These are phyloP conservation scores for Botryotinia calthae DNA, from an alignment of 2,329 filamentous ascomycete species.

Conservation along the genomic window DNA sequence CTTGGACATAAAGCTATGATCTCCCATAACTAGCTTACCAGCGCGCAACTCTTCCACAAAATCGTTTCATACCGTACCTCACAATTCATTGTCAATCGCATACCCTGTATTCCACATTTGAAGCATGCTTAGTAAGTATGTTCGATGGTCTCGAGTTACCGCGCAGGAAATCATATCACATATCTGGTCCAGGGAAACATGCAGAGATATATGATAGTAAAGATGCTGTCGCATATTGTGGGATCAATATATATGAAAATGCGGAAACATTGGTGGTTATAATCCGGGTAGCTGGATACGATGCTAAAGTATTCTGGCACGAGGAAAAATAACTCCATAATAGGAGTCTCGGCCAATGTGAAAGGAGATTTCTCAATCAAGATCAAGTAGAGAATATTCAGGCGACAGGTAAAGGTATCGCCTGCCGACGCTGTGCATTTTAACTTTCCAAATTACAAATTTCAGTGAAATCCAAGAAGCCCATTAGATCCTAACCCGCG, in stretches of 20 bases:
- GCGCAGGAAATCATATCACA: neutral
- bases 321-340: neutral
- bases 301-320: neutral
- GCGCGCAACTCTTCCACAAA: neutral
- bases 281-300: neutral
- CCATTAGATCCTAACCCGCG: rapidly evolving
- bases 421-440: neutral
- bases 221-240: neutral
- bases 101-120: neutral
- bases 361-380: neutral
- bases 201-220: neutral
- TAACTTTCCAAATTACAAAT: neutral
- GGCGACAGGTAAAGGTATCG: neutral
- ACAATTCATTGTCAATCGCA: neutral
- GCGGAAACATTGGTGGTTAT: neutral
- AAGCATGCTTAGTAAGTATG: neutral
- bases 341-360: neutral
- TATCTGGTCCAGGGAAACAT: neutral
- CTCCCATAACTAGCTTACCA: neutral
- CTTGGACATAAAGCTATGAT: neutral
- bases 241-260: neutral
- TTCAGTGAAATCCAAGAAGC: neutral
- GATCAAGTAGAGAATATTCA: neutral
- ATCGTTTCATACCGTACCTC: neutral
- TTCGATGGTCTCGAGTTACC: neutral